Evolutionary conservation across 768 basidiomycete genomes (phyloP), one percentile per base, ranked within the genome.

Genomic region (Boletales sp.): DNA sequence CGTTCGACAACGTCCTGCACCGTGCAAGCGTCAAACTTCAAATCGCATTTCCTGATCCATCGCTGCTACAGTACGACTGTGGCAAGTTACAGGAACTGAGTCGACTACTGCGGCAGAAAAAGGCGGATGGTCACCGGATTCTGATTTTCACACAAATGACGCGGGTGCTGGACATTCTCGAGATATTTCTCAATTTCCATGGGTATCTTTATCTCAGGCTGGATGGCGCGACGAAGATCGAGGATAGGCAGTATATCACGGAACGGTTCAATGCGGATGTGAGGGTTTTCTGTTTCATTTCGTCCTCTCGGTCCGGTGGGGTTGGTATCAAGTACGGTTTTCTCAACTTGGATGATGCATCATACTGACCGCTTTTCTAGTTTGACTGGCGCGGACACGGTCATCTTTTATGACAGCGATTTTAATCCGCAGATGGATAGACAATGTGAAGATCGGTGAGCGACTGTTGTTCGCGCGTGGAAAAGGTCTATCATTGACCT

Each of bases 111-210:
- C 82, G 90, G 40, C 81, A 89, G 66, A 88, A 83, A 68, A 92
- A 94, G 63, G 81, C 83, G 0, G 91, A 83, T 7, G 92, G 93
- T 0, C 94, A 96, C 64, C 87, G 94, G 8, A 78, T 90, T 21
- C 76, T 98, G 41, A 94, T 98, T 55, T 98, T 98, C 70, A 97
- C 94, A 0, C 94, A 98, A 61, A 97, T 97, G 94, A 95, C 94
- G 30, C 78, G 79, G 52, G 86, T 98, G 31, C 77, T 98, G 51
- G 94, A 98, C 64, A 91, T 98, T 52, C 78, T 98, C 46, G 94
- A 97, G 65, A 84, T 86, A 15, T 98, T 93, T 68, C 77, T 97
- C 50, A 94, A 88, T 59, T 84, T 92, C 49, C 92, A 94, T 62
- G 94, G 94, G 0, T 89, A 94, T 64, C 80, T 94, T 11, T 98